Evolutionary conservation across 1,139 yeast species (phyloP).

Genomic region (Pichia sp.): DNA sequence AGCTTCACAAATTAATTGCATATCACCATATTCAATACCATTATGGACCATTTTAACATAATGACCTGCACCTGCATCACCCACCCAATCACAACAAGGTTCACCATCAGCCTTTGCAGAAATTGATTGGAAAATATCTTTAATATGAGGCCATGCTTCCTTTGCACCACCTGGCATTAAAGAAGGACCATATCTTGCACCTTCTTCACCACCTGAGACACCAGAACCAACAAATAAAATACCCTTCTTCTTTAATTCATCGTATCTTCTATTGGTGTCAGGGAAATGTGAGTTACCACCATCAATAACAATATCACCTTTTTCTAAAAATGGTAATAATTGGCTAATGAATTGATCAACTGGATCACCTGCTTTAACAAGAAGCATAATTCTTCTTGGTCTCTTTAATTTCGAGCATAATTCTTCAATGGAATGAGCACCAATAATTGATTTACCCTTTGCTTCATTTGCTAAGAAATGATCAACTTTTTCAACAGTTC

Average conservation of each 20-base stretch:
- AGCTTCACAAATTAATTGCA: constrained; percentile 98
- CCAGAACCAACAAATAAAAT: constrained; percentile 95
- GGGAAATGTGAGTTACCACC: constrained; percentile 99
- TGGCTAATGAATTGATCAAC: constrained; percentile 89
- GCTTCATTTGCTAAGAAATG: constrained; percentile 91
- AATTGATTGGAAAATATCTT: constrained; percentile 92
- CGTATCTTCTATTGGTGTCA: constrained; percentile 95
- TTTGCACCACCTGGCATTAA: constrained; percentile 99
- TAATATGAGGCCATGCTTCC: constrained; percentile 98
- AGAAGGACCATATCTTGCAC: constrained; percentile 99
- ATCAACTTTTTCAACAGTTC: constrained; percentile 94
- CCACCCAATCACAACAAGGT: constrained; percentile 99
- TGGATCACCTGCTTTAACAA: constrained; percentile 95
- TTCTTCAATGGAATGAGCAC: constrained; percentile 90
- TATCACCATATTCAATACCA: constrained; percentile 99
- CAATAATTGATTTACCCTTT: constrained; percentile 90
- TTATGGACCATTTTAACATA: constrained; percentile 99
- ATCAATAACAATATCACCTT: constrained; percentile 97
- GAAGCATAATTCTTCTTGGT: constrained; percentile 91
- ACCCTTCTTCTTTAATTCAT: constrained; percentile 80
- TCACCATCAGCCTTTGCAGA: constrained; percentile 97
- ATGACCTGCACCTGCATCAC: constrained; percentile 98
- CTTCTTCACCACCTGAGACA: constrained; percentile 99
- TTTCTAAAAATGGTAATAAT: constrained; percentile 83
- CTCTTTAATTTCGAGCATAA: constrained; percentile 84